A percentile compares a stretch with the other conserved stretches of the same genome.
Conservation (phyloP, 495 filamentous ascomycete species). For the Penicillium angulare region DNA sequence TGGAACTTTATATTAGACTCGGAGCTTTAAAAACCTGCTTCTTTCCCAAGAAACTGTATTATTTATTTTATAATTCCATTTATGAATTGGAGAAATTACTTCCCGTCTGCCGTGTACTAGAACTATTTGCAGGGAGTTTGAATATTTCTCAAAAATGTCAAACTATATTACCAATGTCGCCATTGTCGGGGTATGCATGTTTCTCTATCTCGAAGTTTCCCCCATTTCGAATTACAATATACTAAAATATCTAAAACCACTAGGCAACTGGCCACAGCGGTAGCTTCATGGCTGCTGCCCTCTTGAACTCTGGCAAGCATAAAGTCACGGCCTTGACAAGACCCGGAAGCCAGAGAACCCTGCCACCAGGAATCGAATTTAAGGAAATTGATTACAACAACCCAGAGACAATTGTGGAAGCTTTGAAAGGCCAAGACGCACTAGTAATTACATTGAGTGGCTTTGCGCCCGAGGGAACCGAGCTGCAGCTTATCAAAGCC, state of each 20-base stretch:
- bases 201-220: background rate
- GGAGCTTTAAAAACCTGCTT: too few relatives aligned
- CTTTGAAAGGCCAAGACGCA: conserved; percentile 53
- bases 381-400: conserved; percentile 50
- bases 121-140: too few relatives aligned
- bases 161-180: conserved; percentile 18
- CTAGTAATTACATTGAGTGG: conserved; percentile 59
- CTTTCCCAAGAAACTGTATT: too few relatives aligned
- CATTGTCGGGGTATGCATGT: conserved; percentile 13
- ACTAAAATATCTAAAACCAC: conserved; percentile 5
- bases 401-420: conserved; percentile 41
- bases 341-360: conserved; percentile 36
- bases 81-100: too few relatives aligned
- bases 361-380: conserved; percentile 45
- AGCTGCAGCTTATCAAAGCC: conserved; percentile 55
- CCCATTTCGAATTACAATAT: background rate
- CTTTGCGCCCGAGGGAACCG: conserved; percentile 42
- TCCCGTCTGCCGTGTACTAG: too few relatives aligned
- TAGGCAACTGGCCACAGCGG: conserved; percentile 61
- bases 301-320: conserved; percentile 52
- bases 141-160: conserved; percentile 11
- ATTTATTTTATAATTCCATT: too few relatives aligned
- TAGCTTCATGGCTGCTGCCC: conserved; percentile 48
- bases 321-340: conserved; percentile 56
- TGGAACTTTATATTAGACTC: too few relatives aligned